Percentiles rank a stretch among this genome's conserved stretches.
phyloP scores from a whole-genome alignment of 257 asterid species.

The Fraxinus anomala region DNA sequence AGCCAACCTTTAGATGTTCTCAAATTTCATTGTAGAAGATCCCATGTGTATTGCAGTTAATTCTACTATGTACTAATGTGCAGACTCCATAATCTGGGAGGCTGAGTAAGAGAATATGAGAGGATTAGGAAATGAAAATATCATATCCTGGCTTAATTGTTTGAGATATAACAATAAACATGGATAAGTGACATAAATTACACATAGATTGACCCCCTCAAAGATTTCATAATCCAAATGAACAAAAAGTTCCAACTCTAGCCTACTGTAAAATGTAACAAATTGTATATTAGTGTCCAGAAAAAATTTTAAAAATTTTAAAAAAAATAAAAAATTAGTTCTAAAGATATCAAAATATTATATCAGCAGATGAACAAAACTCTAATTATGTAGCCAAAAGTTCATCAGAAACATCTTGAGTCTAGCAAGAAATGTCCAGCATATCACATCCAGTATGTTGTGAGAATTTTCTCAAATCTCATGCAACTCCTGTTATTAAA shows the following conservation, averaged over 20 bases:
- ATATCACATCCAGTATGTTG: not conserved
- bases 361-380: not conserved
- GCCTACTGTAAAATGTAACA: not conserved
- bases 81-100: not conserved
- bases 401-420: not conserved
- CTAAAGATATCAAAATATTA: too few relatives aligned
- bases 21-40: not conserved
- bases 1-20: not conserved
- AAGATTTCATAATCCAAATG: not conserved
- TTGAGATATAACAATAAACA: not conserved
- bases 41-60: not conserved
- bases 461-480: not conserved
- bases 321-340: not conserved
- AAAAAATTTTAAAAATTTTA: too few relatives aligned
- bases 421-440: not conserved
- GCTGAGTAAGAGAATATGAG: not conserved
- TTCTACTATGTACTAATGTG: not conserved
- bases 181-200: not conserved
- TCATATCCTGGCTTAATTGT: not conserved
- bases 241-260: not conserved
- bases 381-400: not conserved
- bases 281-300: not conserved
- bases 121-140: constrained; percentile 1
- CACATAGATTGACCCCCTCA: not conserved
- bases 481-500: not conserved